A percentile compares a stretch with the other conserved stretches of the same genome.
These are phyloP conservation scores for Jamesozyma piceae DNA, from an alignment of 805 yeast species.

Conservation along the genomic window DNA sequence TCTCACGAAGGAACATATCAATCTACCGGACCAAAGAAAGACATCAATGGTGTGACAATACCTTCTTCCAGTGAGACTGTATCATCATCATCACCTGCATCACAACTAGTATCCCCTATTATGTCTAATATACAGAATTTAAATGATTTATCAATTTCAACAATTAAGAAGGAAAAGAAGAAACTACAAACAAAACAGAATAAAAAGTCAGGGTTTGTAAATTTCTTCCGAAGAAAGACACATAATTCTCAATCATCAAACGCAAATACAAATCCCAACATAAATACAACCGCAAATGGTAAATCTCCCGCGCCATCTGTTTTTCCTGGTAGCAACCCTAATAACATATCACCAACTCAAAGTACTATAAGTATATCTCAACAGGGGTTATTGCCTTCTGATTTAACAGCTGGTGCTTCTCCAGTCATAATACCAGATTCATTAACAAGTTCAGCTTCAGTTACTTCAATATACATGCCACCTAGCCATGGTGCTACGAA, in stretches of 20 bases:
- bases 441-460: background rate
- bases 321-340: background rate
- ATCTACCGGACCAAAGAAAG: background rate
- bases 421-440: background rate
- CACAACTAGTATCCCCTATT: background rate
- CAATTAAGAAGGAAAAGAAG: background rate
- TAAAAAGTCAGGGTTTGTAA: constrained; percentile 20
- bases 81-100: background rate
- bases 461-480: too few species aligned
- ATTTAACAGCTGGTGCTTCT: background rate
- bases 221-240: constrained; percentile 21
- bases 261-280: background rate
- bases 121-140: background rate
- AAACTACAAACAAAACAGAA: constrained; percentile 4
- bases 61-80: too few species aligned
- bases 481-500: background rate
- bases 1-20: background rate
- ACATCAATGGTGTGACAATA: background rate
- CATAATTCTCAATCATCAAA: constrained; percentile 5
- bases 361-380: background rate
- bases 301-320: background rate
- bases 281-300: background rate
- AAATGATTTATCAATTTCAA: background rate
- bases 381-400: background rate
- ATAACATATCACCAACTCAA: background rate